Evolutionary conservation across 257 asterid genomes (phyloP), one percentile per base, ranked within the genome.

Genomic region (Ballota nigra): DNA sequence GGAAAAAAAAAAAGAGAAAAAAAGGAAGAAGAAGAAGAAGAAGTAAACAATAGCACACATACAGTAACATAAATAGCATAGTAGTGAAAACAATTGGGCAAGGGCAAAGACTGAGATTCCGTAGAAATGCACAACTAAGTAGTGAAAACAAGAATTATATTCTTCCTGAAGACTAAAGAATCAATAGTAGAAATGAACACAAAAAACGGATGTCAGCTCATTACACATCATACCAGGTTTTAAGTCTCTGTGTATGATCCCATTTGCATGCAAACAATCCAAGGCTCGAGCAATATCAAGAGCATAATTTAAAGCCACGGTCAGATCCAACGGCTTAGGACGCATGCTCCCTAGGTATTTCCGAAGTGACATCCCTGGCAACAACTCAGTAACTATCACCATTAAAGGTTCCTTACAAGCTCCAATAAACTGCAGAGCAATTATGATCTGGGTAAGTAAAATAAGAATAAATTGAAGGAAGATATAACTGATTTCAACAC

Each of bases 321-420:
- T 85, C 77, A 89, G 80, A 58, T 93, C 98, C 83, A 93, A 81
- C 75, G 80, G 89, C 73, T 84, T 83, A 65, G 98, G 98, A 24
- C 98, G 97, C 58, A 89, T 19, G 78, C 91, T 82, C 70, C 85
- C 70, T n/a, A 93, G 84, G 83, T 89, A 86, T 81, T 91, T 93
- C 64, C 97, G 85, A 53, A 93, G 96, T 45, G 98, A 93, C 98
- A 89, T 90, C 76, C 97, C 98, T 15, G 90, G 96, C 80, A 93
- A 82, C 68, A 93, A 87, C 86, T 93, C 98, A 3, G 97, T 83
- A 19, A 93, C 98, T 78, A 93, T 85, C 81, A 91, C 98, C 98
- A 93, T 91, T 73, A 93, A 76, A 78, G 98, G 98, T 82, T 93
- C 98, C 70, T 93, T 93, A 79, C 98, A 93, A 66, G 98, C 98